These are phyloP conservation scores for Capronia americana DNA, from an alignment of 2,329 filamentous ascomycete genomes.

Conservation along the genomic window DNA sequence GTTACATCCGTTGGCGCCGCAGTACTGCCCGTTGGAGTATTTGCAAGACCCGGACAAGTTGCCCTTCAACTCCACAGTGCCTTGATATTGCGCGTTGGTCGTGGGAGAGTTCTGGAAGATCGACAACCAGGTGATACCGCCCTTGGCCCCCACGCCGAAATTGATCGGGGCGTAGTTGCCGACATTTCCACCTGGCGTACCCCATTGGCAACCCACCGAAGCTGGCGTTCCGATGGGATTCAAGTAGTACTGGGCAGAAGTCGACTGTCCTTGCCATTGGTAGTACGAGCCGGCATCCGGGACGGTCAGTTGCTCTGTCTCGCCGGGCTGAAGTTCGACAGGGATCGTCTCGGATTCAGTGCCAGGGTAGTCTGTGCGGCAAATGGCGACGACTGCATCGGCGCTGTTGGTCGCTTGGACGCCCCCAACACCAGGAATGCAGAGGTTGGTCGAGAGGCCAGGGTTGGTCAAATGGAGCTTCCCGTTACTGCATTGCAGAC, in stretches of 20 bases:
- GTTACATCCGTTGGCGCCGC: conserved; percentile 56
- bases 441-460: conserved; percentile 70
- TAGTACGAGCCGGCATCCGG: conserved; percentile 76
- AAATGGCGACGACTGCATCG: conserved; percentile 70
- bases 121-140: conserved; percentile 76
- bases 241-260: conserved; percentile 95
- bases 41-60: conserved; percentile 69
- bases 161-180: conserved; percentile 91
- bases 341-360: conserved; percentile 88
- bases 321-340: conserved; percentile 66
- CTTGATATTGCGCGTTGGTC: conserved; percentile 72
- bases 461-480: conserved; percentile 79
- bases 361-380: conserved; percentile 92
- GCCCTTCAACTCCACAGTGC: conserved; percentile 77
- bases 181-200: conserved; percentile 61
- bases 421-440: conserved; percentile 72
- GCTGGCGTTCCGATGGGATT: conserved; percentile 76
- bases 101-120: conserved; percentile 86
- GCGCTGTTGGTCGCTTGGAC: conserved; percentile 80
- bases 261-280: conserved; percentile 73
- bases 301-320: conserved; percentile 71
- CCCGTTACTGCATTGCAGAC: conserved; percentile 75
- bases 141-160: conserved; percentile 74
- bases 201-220: conserved; percentile 79
- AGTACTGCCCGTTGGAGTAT: conserved; percentile 70